Percentiles rank a stretch among this genome's conserved stretches.
These are phyloP conservation scores for Lavandula angustifolia DNA, from an alignment of 257 asterid genomes.

Conservation along the genomic window DNA sequence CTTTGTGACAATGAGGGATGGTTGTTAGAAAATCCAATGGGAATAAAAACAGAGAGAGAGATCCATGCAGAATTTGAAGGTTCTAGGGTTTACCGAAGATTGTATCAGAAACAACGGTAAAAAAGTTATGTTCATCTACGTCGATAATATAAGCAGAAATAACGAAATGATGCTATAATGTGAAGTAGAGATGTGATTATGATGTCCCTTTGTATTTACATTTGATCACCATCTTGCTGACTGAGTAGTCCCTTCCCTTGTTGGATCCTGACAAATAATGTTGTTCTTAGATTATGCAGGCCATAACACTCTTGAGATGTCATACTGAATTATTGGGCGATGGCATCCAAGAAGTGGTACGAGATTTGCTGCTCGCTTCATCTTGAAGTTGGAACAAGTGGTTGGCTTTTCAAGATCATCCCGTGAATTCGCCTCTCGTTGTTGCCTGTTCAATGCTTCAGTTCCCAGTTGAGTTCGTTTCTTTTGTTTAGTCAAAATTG, in stretches of 20 bases:
- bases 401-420: too few species aligned
- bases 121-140: neutral
- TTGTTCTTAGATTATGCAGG: neutral
- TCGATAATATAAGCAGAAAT: neutral
- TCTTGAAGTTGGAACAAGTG: too few species aligned
- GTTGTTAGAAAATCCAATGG: constrained; percentile 84
- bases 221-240: constrained; percentile 17
- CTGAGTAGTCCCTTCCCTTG: neutral
- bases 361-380: too few species aligned
- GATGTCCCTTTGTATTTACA: constrained; percentile 4
- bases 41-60: constrained; percentile 86
- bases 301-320: constrained; percentile 14
- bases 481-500: too few species aligned
- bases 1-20: constrained; percentile 71
- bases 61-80: constrained; percentile 88
- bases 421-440: too few species aligned
- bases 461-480: too few species aligned
- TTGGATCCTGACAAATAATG: constrained; percentile 9
- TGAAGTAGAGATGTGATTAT: constrained; percentile 2
- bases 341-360: too few species aligned
- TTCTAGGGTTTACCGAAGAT: constrained; percentile 71
- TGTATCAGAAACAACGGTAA: constrained; percentile 57
- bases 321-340: neutral
- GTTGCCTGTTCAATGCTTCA: too few species aligned
- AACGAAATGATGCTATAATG: neutral